Evolutionary conservation across 495 filamentous ascomycete genomes (phyloP), one percentile per base, ranked within the genome.

Genomic region (Articulospora tetracladia): DNA sequence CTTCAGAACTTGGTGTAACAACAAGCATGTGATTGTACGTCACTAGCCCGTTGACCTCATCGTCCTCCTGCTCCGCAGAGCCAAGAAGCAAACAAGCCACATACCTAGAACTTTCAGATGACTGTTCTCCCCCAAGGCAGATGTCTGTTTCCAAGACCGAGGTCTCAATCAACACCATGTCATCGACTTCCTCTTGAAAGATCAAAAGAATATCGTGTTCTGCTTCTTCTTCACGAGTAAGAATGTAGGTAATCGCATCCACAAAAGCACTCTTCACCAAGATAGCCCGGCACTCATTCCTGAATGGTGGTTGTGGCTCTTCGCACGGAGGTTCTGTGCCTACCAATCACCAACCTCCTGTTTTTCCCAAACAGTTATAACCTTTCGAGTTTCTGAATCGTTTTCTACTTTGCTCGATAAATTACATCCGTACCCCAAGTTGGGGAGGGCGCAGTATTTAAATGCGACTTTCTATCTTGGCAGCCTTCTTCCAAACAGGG

Each of bases 51-150:
- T 53, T 30, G 13, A 25, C 17, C 11, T 30, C 50, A 17, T 4
- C 6, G 25, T 32, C 24, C 17, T 30, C 20, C 25, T 53, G 23
- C 28, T 30, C n/a, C n/a, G n/a, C n/a, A n/a, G n/a, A 51, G 20
- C 48, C 48, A 17, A 51, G n/a, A 51, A 51, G 48, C 48, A 51
- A 51, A 51, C 48, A 51, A 51, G 2, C 3, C 4, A 51, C n/a
- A 2, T 51, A 20, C n/a, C 3, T 13, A 23, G 19, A 2, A 3
- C 8, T 23, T 24, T 8, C 19, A 24, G 7, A 20, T 17, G 22
- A 6, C 17, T 2, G 48, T 26, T 51, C 48, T 22, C 22, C 48
- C 3, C 27, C 19, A 22, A 24, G 3, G 6, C 7, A 51, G 17
- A 26, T 22, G 17, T 51, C 48, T 25, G 17, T 51, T 2, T 24